Evolutionary conservation across 257 asterid species (phyloP), one percentile per base, ranked within the genome.

Genomic region (Nicotiana noctiflora): DNA sequence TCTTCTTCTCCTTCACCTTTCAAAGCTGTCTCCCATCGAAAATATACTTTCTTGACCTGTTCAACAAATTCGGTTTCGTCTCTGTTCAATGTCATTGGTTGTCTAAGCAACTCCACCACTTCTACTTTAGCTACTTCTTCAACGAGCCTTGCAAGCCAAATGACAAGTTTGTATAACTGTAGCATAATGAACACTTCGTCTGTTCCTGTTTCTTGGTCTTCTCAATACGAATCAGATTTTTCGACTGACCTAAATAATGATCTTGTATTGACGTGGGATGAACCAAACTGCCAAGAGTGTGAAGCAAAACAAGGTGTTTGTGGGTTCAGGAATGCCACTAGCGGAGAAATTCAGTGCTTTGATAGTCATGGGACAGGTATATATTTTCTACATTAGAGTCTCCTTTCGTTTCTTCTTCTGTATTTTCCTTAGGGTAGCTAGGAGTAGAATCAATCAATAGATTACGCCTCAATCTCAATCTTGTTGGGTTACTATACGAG

Each of bases 21-120:
- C 82, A 52, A 2, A 17, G 67, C 87, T 15, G 64, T 75, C 14
- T 85, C 61, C 83, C 80, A 83, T 13, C 66, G 63, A 34, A 89
- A 84, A 68, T 89, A 83, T 83, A 93, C 93, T 32, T 87, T 94
- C 83, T 85, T 94, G 25, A 87, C 87, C 19, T 94, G 98, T 75
- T 87, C 97, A 15, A 62, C 88, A 0, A 91, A 64, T 53, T 27
- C 25, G 1, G 52, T 62, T 0, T 18, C 29, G 46, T 57, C 85
- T 60, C 79, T 78, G 8, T 81, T 80, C 44, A 67, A 85, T 10
- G 53, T 66, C 68, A 86, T 94, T 32, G 84, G 78, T 18, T 85
- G 88, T 32, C 84, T 85, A 5, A 75, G 85, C 80, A 79, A 84
- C 51, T 65, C 77, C 40, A 76, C 84, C 17, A 29, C 65, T 9